A percentile compares a stretch with the other conserved stretches of the same genome.
These are phyloP conservation scores for Poa annua DNA, from an alignment of 176 grass and related monocot species.

Conservation along the genomic window DNA sequence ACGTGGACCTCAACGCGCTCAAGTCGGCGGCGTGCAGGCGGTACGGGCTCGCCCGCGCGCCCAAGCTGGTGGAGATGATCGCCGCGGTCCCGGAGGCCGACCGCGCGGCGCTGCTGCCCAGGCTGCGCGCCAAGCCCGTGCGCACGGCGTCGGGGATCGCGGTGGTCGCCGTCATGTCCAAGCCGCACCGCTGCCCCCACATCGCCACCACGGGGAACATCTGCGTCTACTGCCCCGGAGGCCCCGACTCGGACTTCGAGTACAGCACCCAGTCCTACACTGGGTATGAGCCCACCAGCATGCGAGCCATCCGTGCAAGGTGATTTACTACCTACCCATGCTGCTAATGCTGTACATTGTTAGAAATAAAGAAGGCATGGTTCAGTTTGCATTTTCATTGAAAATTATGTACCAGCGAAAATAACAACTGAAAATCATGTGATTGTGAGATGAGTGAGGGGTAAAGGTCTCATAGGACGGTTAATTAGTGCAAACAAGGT, in stretches of 20 bases:
- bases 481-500: conserved; percentile 19
- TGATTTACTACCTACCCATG: conserved; percentile 44
- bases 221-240: conserved; percentile 94
- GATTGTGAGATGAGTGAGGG: background rate
- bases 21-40: conserved; percentile 91
- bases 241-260: conserved; percentile 97
- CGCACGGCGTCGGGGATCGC: conserved; percentile 94
- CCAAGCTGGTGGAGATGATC: conserved; percentile 97
- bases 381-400: background rate
- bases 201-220: conserved; percentile 97
- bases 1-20: conserved; percentile 93
- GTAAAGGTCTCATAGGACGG: background rate
- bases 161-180: conserved; percentile 98
- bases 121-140: conserved; percentile 94
- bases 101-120: conserved; percentile 76
- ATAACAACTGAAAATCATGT: background rate
- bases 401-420: background rate
- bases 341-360: background rate
- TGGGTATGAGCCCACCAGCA: conserved; percentile 96
- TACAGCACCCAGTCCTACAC: conserved; percentile 98
- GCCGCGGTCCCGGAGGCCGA: conserved; percentile 90
- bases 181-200: conserved; percentile 94
- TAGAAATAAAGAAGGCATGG: conserved; percentile 8
- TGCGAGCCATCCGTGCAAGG: conserved; percentile 95
- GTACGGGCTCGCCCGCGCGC: conserved; percentile 83